Base-by-base conservation (phyloP, 2,329 filamentous ascomycete genomes). In the Graphiopsis chlorocephala region DNA sequence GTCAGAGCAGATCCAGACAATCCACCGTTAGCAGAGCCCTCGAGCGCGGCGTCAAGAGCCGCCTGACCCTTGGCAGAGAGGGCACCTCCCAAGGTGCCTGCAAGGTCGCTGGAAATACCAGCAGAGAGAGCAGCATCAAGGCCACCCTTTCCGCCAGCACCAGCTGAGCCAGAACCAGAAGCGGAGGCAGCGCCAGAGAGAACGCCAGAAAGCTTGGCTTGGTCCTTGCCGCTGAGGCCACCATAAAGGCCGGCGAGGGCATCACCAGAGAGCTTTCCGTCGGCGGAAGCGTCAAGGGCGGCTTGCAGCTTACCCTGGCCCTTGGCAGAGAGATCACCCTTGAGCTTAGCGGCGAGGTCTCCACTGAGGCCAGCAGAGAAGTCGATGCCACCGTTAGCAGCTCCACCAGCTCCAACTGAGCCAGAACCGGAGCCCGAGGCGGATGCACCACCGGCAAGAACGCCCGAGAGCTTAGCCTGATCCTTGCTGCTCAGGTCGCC, bases 1-100 rank as follows among this genome's bases (percentile, higher is more conserved):
- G 48, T 56, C 2, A 68, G 67, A 35, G 65, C 81, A 67, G n/a
- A 23, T 11, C 33, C 59, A 28, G 26, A 28, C n/a, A 61, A 14
- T 15, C 38, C 29, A n/a, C 29, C 59, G 45, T 42, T 53, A 15
- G 15, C 57, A 15, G 23, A 28, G 14, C 26, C 59, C 15, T 35
- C 17, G 15, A 61, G 47, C 11, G 29, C 29, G n/a, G 26, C 29
- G 7, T 52, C 45, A 8, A 61, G 20, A 25, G 29, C 20, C n/a
- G 59, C 59, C 47, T 61, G 59, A 14, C 57, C 57, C 57, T 59
- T 47, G 57, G 15, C 38, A 2, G 57, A 59, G 25, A 59, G 57
- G 10, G n/a, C 14, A 10, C 26, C 57, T 17, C 20, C 17, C 17
- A 61, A 28, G 17, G 28, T 14, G 15, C 26, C 58, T 11, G 58